phyloP scores from a whole-genome alignment of 352 stramenopile species.

The Phytopythium chamaehyphon region DNA sequence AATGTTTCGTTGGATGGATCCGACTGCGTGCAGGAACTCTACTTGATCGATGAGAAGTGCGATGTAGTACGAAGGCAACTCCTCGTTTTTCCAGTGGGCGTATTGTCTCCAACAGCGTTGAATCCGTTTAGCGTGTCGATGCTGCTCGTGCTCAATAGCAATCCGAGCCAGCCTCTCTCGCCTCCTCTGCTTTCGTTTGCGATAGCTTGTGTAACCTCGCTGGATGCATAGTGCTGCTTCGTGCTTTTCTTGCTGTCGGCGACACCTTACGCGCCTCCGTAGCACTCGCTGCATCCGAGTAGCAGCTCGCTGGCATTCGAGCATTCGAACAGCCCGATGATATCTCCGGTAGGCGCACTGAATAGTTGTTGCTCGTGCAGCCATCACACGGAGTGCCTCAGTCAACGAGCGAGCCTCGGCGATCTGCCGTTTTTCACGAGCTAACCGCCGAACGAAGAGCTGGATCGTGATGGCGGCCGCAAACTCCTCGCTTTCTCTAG shows the following conservation, averaged over 20 bases:
- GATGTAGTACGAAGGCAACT: conserved; percentile 18
- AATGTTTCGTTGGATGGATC: conserved; percentile 37
- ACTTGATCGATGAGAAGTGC: conserved; percentile 32
- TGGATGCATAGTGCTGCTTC: conserved; percentile 18
- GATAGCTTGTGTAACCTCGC: conserved; percentile 9
- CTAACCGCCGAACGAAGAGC: conserved; percentile 9
- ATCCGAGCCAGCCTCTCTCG: conserved; percentile 7
- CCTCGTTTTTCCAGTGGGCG: conserved; percentile 18
- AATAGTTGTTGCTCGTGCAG: conserved; percentile 22
- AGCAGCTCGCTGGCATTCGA: conserved; percentile 12
- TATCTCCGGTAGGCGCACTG: conserved; percentile 29
- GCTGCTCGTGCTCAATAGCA: conserved; percentile 7
- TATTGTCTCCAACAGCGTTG: conserved; percentile 27
- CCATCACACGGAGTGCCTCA: conserved; percentile 15
- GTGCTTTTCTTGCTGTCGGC: conserved; percentile 6
- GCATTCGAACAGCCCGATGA: conserved; percentile 2
- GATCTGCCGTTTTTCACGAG: background rate
- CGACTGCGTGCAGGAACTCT: conserved; percentile 38
- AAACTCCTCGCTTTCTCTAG: conserved; percentile 20
- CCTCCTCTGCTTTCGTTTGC: background rate
- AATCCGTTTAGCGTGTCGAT: conserved; percentile 19
- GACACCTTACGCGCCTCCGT: conserved; percentile 4
- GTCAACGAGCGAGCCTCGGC: background rate
- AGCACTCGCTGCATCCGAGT: conserved; percentile 21
- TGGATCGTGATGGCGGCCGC: conserved; percentile 37